Percentiles rank a stretch among this genome's conserved stretches.
Conservation (phyloP, 2,329 filamentous ascomycete species). For the Intubia oerlemansii region DNA sequence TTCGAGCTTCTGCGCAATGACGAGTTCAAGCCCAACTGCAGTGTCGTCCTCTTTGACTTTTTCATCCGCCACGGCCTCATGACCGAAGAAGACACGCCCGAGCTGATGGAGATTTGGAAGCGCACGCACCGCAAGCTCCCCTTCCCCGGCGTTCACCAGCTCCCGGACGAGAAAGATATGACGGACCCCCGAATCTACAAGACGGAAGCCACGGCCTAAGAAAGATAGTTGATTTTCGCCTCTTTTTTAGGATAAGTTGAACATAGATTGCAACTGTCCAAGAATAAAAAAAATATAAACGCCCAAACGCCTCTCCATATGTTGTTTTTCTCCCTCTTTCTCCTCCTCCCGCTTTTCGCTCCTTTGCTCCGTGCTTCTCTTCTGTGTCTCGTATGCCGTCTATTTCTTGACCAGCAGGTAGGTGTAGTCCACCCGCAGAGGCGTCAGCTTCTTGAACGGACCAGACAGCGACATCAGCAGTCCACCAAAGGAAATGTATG, state of each 20-base stretch:
- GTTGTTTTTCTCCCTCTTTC: too few species aligned
- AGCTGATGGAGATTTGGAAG: constrained; percentile 54
- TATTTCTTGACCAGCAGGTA: constrained; percentile 91
- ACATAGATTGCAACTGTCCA: too few species aligned
- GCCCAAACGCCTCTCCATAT: too few species aligned
- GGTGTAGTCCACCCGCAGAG: constrained; percentile 77
- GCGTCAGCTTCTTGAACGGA: constrained; percentile 86
- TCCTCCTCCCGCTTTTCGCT: neutral
- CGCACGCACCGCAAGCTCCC: constrained; percentile 61
- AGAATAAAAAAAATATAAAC: too few species aligned
- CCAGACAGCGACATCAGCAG: constrained; percentile 79
- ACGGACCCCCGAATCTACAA: too few species aligned
- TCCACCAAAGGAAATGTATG: constrained; percentile 85
- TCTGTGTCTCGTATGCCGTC: too few species aligned
- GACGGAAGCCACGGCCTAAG: too few species aligned
- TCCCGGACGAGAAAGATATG: too few species aligned
- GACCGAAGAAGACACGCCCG: constrained; percentile 54
- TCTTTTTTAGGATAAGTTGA: too few species aligned
- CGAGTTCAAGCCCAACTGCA: constrained; percentile 86
- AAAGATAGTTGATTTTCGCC: too few species aligned
- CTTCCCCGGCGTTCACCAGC: constrained; percentile 64
- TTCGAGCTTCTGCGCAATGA: constrained; percentile 45
- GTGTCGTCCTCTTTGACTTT: constrained; percentile 69
- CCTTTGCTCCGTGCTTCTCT: neutral
- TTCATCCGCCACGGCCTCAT: constrained; percentile 69